These are phyloP conservation scores for Exsudoporus floridanus DNA, from an alignment of 1,284 basidiomycete genomes.

Conservation along the genomic window DNA sequence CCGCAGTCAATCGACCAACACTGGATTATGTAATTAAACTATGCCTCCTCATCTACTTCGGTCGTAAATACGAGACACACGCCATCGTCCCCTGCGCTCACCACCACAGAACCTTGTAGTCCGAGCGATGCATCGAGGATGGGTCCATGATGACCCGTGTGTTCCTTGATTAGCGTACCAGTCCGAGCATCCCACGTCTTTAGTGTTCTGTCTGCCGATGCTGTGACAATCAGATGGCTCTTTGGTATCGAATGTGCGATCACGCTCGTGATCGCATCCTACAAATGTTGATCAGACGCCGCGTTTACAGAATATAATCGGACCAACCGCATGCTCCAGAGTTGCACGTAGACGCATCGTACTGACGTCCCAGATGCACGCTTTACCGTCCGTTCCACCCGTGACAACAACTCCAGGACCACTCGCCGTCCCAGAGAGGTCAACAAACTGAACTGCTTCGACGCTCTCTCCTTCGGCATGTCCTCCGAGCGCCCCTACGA, in stretches of 20 bases:
- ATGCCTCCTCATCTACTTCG: constrained; percentile 42
- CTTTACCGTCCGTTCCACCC: constrained; percentile 92
- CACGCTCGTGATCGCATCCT: constrained; percentile 88
- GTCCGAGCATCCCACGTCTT: constrained; percentile 93
- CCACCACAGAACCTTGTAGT: constrained; percentile 61
- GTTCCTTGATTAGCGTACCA: constrained; percentile 74
- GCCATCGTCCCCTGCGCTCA: constrained; percentile 87
- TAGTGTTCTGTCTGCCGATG: constrained; percentile 82
- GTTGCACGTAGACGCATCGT: constrained; percentile 82
- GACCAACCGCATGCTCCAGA: constrained; percentile 73
- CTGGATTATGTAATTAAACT: constrained; percentile 23
- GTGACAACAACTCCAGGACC: constrained; percentile 75
- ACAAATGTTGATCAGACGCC: constrained; percentile 7
- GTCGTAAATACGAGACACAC: constrained; percentile 78
- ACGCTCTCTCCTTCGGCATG: constrained; percentile 89
- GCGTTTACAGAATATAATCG: neutral
- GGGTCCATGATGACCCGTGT: constrained; percentile 83
- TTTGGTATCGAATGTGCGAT: constrained; percentile 72
- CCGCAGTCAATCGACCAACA: neutral
- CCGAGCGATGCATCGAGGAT: constrained; percentile 80
- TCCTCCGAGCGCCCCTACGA: constrained; percentile 78
- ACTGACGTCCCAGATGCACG: constrained; percentile 90
- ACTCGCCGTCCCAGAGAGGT: constrained; percentile 59
- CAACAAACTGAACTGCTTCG: constrained; percentile 86
- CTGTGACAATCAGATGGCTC: constrained; percentile 76